These are phyloP conservation scores for Canavalia gladiata DNA, from an alignment of 306 rosid species.

Conservation along the genomic window DNA sequence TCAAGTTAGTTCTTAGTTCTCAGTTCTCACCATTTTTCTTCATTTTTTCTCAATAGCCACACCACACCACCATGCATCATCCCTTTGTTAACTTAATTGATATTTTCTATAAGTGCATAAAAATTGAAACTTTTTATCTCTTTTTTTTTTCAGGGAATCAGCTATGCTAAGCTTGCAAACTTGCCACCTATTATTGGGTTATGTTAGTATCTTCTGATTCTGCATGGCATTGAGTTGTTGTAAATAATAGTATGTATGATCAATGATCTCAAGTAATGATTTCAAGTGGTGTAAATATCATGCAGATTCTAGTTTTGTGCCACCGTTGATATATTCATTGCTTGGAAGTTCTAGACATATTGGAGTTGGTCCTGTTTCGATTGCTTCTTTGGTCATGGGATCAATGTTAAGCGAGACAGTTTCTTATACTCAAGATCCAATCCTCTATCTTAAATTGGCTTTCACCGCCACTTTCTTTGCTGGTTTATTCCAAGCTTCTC, in stretches of 20 bases:
- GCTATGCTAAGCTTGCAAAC: constrained; percentile 98
- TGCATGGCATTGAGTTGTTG: neutral
- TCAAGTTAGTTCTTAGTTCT: constrained; percentile 56
- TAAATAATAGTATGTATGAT: neutral
- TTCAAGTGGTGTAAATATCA: constrained; percentile 21
- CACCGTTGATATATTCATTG: constrained; percentile 84
- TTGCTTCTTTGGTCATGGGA: constrained; percentile 97
- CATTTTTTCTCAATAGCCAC: too few relatives aligned
- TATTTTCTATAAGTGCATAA: too few relatives aligned
- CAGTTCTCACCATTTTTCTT: too few relatives aligned
- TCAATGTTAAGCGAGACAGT: constrained; percentile 87
- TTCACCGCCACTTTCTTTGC: constrained; percentile 96
- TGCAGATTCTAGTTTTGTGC: constrained; percentile 99
- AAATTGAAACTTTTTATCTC: too few relatives aligned
- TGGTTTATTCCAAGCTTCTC: constrained; percentile 88
- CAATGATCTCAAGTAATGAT: constrained; percentile 3
- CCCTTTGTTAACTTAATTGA: too few relatives aligned
- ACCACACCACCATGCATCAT: too few relatives aligned
- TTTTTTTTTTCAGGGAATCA: constrained; percentile 75
- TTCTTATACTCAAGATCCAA: constrained; percentile 70
- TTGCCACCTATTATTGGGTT: constrained; percentile 95
- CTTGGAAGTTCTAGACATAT: constrained; percentile 96
- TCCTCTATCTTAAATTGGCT: constrained; percentile 87
- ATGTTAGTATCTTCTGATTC: constrained; percentile 65
- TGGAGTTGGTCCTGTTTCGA: constrained; percentile 97